phyloP scores from a whole-genome alignment of 129 eudicot genomes.

The Helianthus annuus region HanXRQr2.0-SUNRISE NC_035443.2:145871185-145871684 shows the following conservation, averaged over 20 bases:
- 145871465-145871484: slow-evolving; percentile 86
- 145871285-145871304: slow-evolving; percentile 22
- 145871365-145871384: slow-evolving; percentile 68
- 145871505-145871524: slow-evolving; percentile 62
- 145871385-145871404: slow-evolving; percentile 53
- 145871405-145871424: slow-evolving; percentile 42
- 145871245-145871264: slow-evolving; percentile 89
- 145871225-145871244: slow-evolving; percentile 80
- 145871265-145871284: slow-evolving; percentile 91
- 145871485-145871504: slow-evolving; percentile 46
- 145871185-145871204: slow-evolving; percentile 81
- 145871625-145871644: neutral
- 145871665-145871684: too few species aligned
- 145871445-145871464: slow-evolving; percentile 99
- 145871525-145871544: slow-evolving; percentile 68
- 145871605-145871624: slow-evolving; percentile 5
- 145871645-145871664: too few species aligned
- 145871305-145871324: slow-evolving; percentile 31
- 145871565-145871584: slow-evolving; percentile 92
- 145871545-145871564: slow-evolving; percentile 69
- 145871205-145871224: slow-evolving; percentile 94
- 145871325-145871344: slow-evolving; percentile 84
- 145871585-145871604: slow-evolving; percentile 50
- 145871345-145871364: slow-evolving; percentile 91
- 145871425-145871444: slow-evolving; percentile 86